Percentiles rank a stretch among this genome's conserved stretches.
Evolutionary conservation across 305 asterid species (phyloP).

Genomic region (Solanum hybrid): DNA sequence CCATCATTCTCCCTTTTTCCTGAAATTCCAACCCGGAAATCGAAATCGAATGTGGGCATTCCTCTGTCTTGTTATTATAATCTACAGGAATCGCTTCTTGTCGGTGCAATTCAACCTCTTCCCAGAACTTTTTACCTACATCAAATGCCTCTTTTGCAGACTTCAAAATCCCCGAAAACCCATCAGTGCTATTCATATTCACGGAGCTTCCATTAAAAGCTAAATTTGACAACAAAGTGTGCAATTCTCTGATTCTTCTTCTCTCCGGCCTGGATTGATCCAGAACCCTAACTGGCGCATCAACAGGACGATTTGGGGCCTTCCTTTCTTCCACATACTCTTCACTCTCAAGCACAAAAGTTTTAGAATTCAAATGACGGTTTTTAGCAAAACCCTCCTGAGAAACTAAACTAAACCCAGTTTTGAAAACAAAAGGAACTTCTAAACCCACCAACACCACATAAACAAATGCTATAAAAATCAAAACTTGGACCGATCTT

Average conservation of each 20-base stretch:
- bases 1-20: slow-evolving; percentile 43
- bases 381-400: slow-evolving; percentile 20
- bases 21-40: slow-evolving; percentile 43
- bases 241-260: slow-evolving; percentile 26
- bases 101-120: slow-evolving; percentile 37
- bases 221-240: slow-evolving; percentile 45
- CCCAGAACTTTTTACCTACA: slow-evolving; percentile 64
- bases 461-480: slow-evolving; percentile 43
- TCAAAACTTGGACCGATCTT: slow-evolving; percentile 35
- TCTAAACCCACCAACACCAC: slow-evolving; percentile 43
- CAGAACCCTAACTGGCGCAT: slow-evolving; percentile 7
- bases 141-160: slow-evolving; percentile 65
- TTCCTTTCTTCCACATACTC: slow-evolving; percentile 4
- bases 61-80: slow-evolving; percentile 17
- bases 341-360: slow-evolving; percentile 27
- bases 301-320: slow-evolving; percentile 8
- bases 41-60: slow-evolving; percentile 64
- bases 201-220: slow-evolving; percentile 41
- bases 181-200: slow-evolving; percentile 29
- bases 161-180: slow-evolving; percentile 35
- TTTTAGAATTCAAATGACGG: slow-evolving; percentile 19
- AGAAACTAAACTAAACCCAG: slow-evolving; percentile 29
- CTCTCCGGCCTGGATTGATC: slow-evolving; percentile 25
- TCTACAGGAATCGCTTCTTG: slow-evolving; percentile 8
- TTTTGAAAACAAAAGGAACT: slow-evolving; percentile 47